Conservation (phyloP, 148 eudicot species). For the Tetragonia tetragonoides region DNA sequence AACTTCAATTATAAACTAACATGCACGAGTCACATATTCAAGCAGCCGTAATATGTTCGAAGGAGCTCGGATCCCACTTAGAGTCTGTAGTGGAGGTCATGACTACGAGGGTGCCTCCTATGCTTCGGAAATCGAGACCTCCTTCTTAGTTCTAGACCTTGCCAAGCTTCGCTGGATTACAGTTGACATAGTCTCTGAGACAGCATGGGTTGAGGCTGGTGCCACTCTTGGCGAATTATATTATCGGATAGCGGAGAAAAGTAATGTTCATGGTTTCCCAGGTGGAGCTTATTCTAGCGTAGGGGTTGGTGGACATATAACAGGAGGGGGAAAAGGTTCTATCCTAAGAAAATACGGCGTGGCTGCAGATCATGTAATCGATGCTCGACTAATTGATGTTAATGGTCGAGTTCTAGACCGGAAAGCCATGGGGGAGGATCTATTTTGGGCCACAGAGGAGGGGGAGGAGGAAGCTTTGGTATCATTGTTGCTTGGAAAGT, state of each 20-base stretch:
- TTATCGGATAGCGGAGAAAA: slow-evolving; percentile 23
- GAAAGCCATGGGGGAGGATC: slow-evolving; percentile 23
- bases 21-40: slow-evolving; percentile 23
- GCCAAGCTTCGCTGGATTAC: slow-evolving; percentile 13
- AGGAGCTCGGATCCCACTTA: slow-evolving; percentile 24
- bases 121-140: slow-evolving; percentile 18
- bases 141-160: slow-evolving; percentile 32
- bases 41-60: slow-evolving; percentile 33
- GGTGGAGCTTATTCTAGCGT: slow-evolving; percentile 29
- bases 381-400: slow-evolving; percentile 23
- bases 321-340: slow-evolving; percentile 34
- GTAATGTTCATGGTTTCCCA: slow-evolving; percentile 32
- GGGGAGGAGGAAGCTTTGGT: too few species aligned
- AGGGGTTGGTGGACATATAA: slow-evolving; percentile 35
- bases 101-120: slow-evolving; percentile 37
- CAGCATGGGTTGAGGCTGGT: slow-evolving; percentile 33
- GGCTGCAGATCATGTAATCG: slow-evolving; percentile 33
- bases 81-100: slow-evolving; percentile 33
- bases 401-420: slow-evolving; percentile 27
- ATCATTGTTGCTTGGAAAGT: too few species aligned
- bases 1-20: too few species aligned
- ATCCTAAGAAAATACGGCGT: slow-evolving; percentile 37
- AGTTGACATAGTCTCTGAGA: slow-evolving; percentile 16
- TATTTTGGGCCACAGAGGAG: too few species aligned
- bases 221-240: slow-evolving; percentile 31